These are phyloP conservation scores for Ambrosia trifida DNA, from an alignment of 129 eudicot genomes.

Conservation along the genomic window DNA sequence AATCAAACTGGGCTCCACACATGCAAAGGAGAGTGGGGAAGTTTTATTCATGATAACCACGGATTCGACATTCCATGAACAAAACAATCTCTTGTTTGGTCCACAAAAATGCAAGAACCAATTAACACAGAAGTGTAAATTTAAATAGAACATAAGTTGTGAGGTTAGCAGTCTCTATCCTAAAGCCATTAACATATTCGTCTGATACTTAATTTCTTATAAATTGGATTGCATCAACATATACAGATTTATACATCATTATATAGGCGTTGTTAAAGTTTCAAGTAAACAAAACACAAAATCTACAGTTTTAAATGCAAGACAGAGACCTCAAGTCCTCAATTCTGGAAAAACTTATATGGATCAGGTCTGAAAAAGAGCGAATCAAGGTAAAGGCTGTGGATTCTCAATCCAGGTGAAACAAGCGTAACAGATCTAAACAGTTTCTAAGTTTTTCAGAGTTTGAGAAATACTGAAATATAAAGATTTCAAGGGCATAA, in stretches of 20 bases:
- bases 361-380: background rate
- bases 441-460: background rate
- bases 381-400: background rate
- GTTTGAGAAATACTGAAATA: background rate
- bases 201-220: background rate
- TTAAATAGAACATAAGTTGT: background rate
- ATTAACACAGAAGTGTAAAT: background rate
- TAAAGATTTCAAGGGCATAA: background rate
- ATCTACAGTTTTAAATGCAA: background rate
- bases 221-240: background rate
- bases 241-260: no score
- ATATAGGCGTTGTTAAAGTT: no score
- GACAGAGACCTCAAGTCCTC: background rate
- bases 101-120: background rate
- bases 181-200: background rate
- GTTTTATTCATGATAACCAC: background rate
- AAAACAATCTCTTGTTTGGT: background rate
- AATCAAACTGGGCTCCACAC: background rate
- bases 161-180: background rate
- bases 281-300: slow-evolving; percentile 9
- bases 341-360: background rate
- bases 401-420: background rate
- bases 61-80: background rate
- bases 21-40: background rate
- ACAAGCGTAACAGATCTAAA: background rate